A percentile compares a stretch with the other conserved stretches of the same genome.
Evolutionary conservation across 2,329 filamentous ascomycete species (phyloP).

Genomic region (Graphilbum fragrans): DNA sequence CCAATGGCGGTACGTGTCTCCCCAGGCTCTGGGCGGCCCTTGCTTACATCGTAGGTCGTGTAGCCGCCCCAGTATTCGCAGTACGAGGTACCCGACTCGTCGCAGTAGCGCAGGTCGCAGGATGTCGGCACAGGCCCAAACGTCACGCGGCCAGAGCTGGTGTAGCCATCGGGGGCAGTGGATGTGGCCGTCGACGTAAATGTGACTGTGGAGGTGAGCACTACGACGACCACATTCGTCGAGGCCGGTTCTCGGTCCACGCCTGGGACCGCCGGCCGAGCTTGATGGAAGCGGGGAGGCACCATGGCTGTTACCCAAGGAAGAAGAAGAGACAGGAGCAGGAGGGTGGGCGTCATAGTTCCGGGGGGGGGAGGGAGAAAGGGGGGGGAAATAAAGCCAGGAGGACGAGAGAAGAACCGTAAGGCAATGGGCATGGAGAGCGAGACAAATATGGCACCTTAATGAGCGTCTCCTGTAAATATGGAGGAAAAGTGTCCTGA

Average conservation of each 20-base stretch:
- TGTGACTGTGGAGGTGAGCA: not conserved
- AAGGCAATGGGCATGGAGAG: too few relatives aligned
- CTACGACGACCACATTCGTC: not conserved
- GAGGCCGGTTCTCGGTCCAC: too few relatives aligned
- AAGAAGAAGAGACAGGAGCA: not conserved
- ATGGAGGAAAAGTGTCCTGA: too few relatives aligned
- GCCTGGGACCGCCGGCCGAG: too few relatives aligned
- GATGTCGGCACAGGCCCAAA: not conserved
- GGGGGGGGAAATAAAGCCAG: too few relatives aligned
- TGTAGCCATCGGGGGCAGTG: not conserved
- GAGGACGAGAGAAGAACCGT: too few relatives aligned
- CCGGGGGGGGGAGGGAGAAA: not conserved
- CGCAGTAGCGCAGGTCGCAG: constrained; percentile 10
- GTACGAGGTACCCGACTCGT: constrained; percentile 7
- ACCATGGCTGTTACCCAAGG: too few relatives aligned
- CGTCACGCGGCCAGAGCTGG: not conserved
- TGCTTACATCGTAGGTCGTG: constrained; percentile 9
- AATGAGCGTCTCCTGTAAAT: too few relatives aligned
- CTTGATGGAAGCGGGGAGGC: too few relatives aligned
- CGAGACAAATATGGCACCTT: too few relatives aligned
- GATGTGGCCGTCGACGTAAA: not conserved
- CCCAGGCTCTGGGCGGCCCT: constrained; percentile 8
- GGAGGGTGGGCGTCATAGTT: too few relatives aligned
- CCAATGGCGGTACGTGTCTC: constrained; percentile 9
- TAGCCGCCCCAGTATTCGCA: constrained; percentile 13